These are phyloP conservation scores for Lophiotrema nucula DNA, from an alignment of 495 filamentous ascomycete species.

Conservation along the genomic window DNA sequence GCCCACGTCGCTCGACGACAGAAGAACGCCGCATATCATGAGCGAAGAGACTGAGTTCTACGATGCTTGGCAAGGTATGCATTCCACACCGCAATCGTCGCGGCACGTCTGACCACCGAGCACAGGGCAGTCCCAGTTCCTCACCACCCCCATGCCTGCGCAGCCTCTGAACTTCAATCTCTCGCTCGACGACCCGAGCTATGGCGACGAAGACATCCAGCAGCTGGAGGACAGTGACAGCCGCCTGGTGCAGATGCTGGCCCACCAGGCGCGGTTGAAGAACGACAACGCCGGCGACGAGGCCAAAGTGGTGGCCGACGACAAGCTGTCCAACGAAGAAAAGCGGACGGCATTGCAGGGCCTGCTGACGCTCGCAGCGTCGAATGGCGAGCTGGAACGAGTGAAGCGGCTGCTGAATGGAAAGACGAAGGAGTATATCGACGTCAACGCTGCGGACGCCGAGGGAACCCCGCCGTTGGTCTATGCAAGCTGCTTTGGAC, in stretches of 20 bases:
- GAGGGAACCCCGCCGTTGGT: slow-evolving; percentile 94
- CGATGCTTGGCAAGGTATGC: slow-evolving; percentile 94
- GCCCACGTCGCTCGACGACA: slow-evolving; percentile 86
- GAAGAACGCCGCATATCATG: slow-evolving; percentile 59
- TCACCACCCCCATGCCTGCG: slow-evolving; percentile 79
- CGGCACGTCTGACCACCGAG: background rate
- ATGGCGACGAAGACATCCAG: slow-evolving; percentile 61
- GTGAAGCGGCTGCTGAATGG: slow-evolving; percentile 75
- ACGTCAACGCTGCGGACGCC: slow-evolving; percentile 88
- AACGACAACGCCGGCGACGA: slow-evolving; percentile 74
- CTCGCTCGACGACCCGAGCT: slow-evolving; percentile 69
- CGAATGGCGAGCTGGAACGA: slow-evolving; percentile 87
- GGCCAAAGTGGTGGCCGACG: slow-evolving; percentile 70
- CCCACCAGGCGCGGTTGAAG: slow-evolving; percentile 82
- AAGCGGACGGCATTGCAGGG: slow-evolving; percentile 82
- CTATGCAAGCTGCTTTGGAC: slow-evolving; percentile 98
- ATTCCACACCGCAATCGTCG: background rate
- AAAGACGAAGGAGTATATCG: slow-evolving; percentile 70
- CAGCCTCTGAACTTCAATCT: slow-evolving; percentile 84
- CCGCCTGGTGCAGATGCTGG: slow-evolving; percentile 91
- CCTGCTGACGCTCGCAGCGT: slow-evolving; percentile 90
- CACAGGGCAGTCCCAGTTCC: slow-evolving; percentile 88
- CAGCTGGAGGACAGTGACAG: slow-evolving; percentile 79
- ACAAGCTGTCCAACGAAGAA: slow-evolving; percentile 70
- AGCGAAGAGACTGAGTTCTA: slow-evolving; percentile 88